phyloP scores from a whole-genome alignment of 2,329 filamentous ascomycete species.

The Aphanoascus verrucosus region DNA sequence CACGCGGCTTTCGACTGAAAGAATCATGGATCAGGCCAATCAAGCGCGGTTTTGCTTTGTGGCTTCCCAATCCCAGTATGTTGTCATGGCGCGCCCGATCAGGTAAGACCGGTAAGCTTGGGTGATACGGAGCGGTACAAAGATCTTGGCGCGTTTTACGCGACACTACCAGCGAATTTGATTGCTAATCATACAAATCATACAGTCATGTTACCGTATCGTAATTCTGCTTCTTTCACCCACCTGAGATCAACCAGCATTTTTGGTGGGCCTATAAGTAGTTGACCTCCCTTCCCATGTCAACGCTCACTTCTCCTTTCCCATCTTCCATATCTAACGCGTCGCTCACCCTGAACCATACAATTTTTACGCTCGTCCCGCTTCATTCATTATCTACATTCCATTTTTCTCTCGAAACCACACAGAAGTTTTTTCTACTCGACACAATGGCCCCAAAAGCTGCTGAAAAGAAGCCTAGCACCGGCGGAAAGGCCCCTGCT shows the following conservation, averaged over 20 bases:
- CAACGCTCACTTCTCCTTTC: conserved; percentile 19
- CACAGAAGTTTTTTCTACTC: not conserved
- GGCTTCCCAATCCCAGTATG: not conserved
- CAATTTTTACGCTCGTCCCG: conserved; percentile 15
- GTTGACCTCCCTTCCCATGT: conserved; percentile 23
- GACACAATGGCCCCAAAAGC: conserved; percentile 84
- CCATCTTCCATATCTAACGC: conserved; percentile 21
- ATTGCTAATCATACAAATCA: conserved; percentile 39
- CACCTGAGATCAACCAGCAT: conserved; percentile 36
- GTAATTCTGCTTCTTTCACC: conserved; percentile 37
- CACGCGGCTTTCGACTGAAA: conserved; percentile 18
- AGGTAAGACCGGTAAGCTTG: conserved; percentile 8
- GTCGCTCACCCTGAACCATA: conserved; percentile 23
- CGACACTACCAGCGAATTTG: not conserved
- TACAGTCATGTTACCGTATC: conserved; percentile 34
- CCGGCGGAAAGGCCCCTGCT: conserved; percentile 82
- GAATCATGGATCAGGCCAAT: conserved; percentile 31
- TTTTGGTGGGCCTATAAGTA: conserved; percentile 38
- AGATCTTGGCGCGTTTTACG: not conserved
- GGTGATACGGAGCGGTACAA: conserved; percentile 7
- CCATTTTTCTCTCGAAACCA: conserved; percentile 1
- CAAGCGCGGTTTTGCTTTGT: conserved; percentile 16
- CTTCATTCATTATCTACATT: conserved; percentile 7
- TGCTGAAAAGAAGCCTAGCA: conserved; percentile 93
- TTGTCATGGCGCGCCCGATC: conserved; percentile 17